Conservation (phyloP, 192 early-diverging fungal genomes). For the Coemansia sp. region DNA sequence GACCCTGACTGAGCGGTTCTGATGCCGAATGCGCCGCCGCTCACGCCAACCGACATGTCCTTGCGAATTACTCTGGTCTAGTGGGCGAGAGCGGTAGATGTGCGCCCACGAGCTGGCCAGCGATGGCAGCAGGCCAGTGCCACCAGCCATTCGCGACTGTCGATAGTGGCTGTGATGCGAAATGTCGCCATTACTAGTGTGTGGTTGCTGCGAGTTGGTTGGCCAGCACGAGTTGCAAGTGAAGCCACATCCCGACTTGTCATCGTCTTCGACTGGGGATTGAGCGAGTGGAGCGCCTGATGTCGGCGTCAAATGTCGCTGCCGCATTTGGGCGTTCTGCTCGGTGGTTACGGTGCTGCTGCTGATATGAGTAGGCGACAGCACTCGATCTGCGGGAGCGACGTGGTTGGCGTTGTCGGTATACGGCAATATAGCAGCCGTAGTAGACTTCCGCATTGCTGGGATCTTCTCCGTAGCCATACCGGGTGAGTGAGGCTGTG, state of each 20-base stretch:
- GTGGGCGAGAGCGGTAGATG: slow-evolving; percentile 26
- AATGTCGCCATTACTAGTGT: background rate
- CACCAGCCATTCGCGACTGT: background rate
- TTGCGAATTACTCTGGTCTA: background rate
- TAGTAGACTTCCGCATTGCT: slow-evolving; percentile 2
- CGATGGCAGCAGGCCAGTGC: slow-evolving; percentile 4
- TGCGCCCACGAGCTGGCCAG: slow-evolving; percentile 38
- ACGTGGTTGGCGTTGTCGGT: background rate
- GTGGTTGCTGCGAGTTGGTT: background rate
- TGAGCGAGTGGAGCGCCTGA: background rate
- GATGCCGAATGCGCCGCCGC: slow-evolving; percentile 4
- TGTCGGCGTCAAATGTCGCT: background rate
- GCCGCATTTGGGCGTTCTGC: background rate
- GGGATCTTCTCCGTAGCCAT: background rate
- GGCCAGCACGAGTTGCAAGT: slow-evolving; percentile 3
- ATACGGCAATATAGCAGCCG: slow-evolving; percentile 15
- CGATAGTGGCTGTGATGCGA: background rate
- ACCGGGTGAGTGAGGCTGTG: background rate
- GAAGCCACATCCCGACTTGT: background rate
- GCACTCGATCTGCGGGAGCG: background rate
- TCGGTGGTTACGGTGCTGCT: background rate
- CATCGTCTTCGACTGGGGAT: background rate
- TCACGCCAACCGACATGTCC: background rate
- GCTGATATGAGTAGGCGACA: background rate
- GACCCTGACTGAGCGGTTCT: slow-evolving; percentile 2